These are phyloP conservation scores for Trichoderma asperelloides DNA, from an alignment of 495 filamentous ascomycete genomes.

Conservation along the genomic window DNA sequence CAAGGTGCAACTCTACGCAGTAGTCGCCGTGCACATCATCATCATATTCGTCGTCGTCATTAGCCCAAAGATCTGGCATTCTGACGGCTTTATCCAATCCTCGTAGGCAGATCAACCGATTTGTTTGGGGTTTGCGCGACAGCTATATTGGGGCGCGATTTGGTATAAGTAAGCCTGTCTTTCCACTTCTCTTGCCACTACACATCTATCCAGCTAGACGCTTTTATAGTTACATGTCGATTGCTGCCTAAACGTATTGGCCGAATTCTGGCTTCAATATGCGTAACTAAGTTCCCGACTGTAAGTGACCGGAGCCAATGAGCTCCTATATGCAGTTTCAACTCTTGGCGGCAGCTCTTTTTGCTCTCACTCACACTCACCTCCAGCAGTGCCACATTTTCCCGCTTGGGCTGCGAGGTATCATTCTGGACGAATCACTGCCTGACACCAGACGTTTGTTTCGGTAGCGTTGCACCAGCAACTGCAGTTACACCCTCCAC, in stretches of 20 bases:
- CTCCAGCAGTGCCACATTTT: background rate
- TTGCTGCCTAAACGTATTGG: background rate
- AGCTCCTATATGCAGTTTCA: background rate
- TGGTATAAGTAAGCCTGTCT: background rate
- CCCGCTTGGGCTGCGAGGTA: background rate
- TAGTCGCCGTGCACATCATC: background rate
- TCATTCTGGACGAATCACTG: background rate
- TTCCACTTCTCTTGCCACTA: no score
- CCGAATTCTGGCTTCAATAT: background rate
- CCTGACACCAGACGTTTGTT: background rate
- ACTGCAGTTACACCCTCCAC: background rate
- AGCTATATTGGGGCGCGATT: background rate
- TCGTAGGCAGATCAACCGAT: background rate
- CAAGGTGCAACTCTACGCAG: background rate
- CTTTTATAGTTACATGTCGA: no score
- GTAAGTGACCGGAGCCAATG: background rate
- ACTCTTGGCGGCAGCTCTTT: background rate
- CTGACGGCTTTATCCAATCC: background rate
- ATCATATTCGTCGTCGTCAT: background rate
- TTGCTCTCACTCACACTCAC: background rate
- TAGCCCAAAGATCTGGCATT: background rate
- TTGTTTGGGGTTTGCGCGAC: background rate
- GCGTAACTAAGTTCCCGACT: no score
- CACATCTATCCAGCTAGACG: no score
- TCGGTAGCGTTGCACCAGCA: background rate